Evolutionary conservation across 108 stramenopile genomes (phyloP), one percentile per base, ranked within the genome.

Genomic region (Mediolabrus comicus): DNA sequence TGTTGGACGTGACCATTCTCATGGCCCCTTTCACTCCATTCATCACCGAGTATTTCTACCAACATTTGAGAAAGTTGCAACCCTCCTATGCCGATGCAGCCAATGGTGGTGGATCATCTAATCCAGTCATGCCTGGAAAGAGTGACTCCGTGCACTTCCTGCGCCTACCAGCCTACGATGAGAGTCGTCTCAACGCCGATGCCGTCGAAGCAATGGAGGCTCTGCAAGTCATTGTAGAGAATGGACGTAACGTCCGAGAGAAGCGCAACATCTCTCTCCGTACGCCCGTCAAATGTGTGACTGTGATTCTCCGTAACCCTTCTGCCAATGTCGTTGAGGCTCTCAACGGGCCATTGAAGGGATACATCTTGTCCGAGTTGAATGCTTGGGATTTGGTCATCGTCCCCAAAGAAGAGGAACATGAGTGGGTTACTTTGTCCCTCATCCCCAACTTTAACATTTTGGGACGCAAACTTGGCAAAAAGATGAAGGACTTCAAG

Each of bases 1-100:
- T 99, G 63, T 72, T 96, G 69, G 83, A 94, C 65, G 94, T 98
- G 53, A 87, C 92, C 28, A 84, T 94, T 52, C 79, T 98, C 36
- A 98, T 99, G 98, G 97, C 92, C 2, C 99, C 99, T 7, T 98
- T 99, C 83, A 98, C 98, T 26, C 99, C 99, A 2, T 99, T 99
- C 87, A 96, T 99, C 67, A 81, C 98, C 12, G 99, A 99, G 78
- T 98, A 82, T 74, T 92, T 98, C 43, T 99, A 99, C 84, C 97
- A 96, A 69, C 90, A 95, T 43, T 85, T 99, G 49, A 86, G 98
- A 51, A 90, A 93, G 66, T 65, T 95, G 55, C 94, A 96, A 77
- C 96, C 96, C 5, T 87, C 91, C 3, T 96, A 85, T 70, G 67
- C 74, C 32, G 87, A 89, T 14, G 78, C 82, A 16, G 72, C 30